Base-by-base conservation (phyloP, 2,329 filamentous ascomycete genomes). In the Camillea tinctor region DNA sequence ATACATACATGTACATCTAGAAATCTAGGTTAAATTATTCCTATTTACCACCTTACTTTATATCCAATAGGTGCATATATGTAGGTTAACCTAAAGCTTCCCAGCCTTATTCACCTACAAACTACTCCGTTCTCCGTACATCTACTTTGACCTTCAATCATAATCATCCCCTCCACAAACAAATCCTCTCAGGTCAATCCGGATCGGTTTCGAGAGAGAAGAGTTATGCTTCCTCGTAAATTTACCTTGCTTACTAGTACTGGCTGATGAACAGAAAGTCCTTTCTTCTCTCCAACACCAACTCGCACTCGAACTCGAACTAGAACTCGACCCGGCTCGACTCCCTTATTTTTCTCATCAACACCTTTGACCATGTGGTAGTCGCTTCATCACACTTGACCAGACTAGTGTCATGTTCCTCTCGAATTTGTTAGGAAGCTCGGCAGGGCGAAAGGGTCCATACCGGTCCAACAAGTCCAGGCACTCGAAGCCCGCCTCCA, bases 381-480 rank as follows among this genome's bases (percentile, higher is more conserved):
- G 19, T 8, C 24, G 6, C 23, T 53, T 15, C 8, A 24, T 9
- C 52, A 19, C 4, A 22, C 52, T 9, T 40, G 55, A 56, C 20
- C 49, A 30, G 26, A 30, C 26, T 21, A 48, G 19, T 17, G 49
- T 20, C 40, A 55, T 55, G 66, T 68, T 68, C 52, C 64, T 68
- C 52, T 64, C 66, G 24, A 50, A 54, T 21, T 60, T 68, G 22
- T 49, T 68, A 11, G 50, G 64, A 50, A 48, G 56, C 50, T 55
- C 66, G 1, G 60, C 63, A 11, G 63, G 60, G 2, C 59, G 63
- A 50, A 66, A 58, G 21, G 60, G 56, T 48, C 65, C 66, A 24
- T 61, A 55, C 26, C 62, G 56, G 48, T 62, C 64, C 8, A 62
- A 44, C 61, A 64, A 61, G 57, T 57, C 61, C 21, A 60, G 55